phyloP scores from a whole-genome alignment of 176 grass and related monocot genomes.

The Microstegium vimineum region DNA sequence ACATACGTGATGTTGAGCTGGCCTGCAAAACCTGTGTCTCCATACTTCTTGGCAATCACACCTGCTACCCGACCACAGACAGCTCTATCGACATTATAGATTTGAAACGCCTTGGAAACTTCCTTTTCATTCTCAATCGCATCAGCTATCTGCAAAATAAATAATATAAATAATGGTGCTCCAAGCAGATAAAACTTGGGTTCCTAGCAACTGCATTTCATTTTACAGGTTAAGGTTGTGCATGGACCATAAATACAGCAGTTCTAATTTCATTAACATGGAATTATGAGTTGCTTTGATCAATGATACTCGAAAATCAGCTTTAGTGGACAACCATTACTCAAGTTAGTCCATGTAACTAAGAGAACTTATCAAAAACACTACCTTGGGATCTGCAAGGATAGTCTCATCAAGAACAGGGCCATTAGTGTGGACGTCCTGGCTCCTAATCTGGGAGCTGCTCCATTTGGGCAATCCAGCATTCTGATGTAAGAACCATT shows the following conservation, averaged over 20 bases:
- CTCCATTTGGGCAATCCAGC: constrained; percentile 73
- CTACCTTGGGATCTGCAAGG: constrained; percentile 85
- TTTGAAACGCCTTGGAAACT: constrained; percentile 68
- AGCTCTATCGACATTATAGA: constrained; percentile 98
- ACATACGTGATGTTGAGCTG: constrained; percentile 93
- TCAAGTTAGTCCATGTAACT: constrained; percentile 19
- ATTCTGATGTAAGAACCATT: constrained; percentile 51
- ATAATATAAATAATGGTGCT: constrained; percentile 34
- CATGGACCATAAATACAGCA: constrained; percentile 13
- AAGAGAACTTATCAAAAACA: constrained; percentile 1
- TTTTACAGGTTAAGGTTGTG: constrained; percentile 6
- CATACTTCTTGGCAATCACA: constrained; percentile 98
- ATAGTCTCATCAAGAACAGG: constrained; percentile 89
- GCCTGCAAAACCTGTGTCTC: constrained; percentile 91
- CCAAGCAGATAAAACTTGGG: neutral
- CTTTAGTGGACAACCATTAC: constrained; percentile 4
- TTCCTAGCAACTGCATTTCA: constrained; percentile 10
- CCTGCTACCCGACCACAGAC: constrained; percentile 90
- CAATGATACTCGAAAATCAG: constrained; percentile 6
- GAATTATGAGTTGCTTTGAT: neutral
- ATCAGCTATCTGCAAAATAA: constrained; percentile 65
- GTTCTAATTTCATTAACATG: constrained; percentile 18
- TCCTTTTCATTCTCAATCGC: constrained; percentile 93
- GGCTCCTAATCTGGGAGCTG: constrained; percentile 95
- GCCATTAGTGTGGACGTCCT: constrained; percentile 91